A percentile compares a stretch with the other conserved stretches of the same genome.
Conservation (phyloP, 306 rosid genomes). For the Cicer bijugum region DNA sequence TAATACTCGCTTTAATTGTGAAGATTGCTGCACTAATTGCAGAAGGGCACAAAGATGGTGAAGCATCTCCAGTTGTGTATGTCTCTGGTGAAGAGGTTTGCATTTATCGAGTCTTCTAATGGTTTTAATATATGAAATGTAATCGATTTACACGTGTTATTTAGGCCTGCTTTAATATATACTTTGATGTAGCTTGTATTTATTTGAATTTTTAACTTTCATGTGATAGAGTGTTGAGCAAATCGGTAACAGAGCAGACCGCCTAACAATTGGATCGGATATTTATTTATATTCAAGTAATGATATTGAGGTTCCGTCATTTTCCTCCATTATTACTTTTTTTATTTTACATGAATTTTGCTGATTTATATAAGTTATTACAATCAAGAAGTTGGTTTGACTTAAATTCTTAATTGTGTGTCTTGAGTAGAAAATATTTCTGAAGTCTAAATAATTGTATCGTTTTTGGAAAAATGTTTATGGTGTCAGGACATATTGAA, state of each 20-base stretch:
- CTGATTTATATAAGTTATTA: constrained; percentile 24
- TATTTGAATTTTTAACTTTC: constrained; percentile 9
- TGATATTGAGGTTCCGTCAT: constrained; percentile 71
- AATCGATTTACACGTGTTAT: constrained; percentile 20
- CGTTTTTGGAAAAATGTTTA: background rate
- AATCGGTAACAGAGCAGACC: constrained; percentile 92
- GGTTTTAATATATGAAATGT: constrained; percentile 34
- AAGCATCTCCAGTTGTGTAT: constrained; percentile 68
- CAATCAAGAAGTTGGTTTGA: background rate
- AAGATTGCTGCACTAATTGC: constrained; percentile 84
- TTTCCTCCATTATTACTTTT: constrained; percentile 7
- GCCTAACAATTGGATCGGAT: constrained; percentile 68
- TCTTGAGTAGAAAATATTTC: constrained; percentile 16
- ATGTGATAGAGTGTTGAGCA: constrained; percentile 82
- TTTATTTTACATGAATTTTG: constrained; percentile 32
- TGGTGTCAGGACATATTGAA: constrained; percentile 77
- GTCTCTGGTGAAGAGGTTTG: constrained; percentile 99
- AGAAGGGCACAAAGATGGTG: constrained; percentile 56
- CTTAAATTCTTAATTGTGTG: constrained; percentile 22
- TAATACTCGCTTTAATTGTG: constrained; percentile 35
- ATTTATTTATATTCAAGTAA: constrained; percentile 86
- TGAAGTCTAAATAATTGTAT: constrained; percentile 30
- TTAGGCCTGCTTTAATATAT: constrained; percentile 19
- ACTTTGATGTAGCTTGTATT: constrained; percentile 14
- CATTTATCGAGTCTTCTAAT: constrained; percentile 13